These are phyloP conservation scores for Microsporum ferrugineum DNA, from an alignment of 2,329 filamentous ascomycete genomes.

Conservation along the genomic window DNA sequence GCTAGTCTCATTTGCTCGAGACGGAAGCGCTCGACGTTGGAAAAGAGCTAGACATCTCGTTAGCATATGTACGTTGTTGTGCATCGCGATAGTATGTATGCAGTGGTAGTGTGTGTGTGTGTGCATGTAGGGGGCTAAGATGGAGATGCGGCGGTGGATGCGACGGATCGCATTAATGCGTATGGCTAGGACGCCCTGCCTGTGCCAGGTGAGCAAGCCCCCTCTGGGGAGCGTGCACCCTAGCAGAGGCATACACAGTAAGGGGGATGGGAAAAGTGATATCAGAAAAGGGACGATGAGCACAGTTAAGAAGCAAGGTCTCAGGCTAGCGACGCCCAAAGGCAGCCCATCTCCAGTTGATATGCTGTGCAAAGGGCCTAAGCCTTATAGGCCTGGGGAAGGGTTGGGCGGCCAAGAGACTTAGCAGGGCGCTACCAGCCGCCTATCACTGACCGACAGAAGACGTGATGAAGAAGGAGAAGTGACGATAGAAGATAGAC, in stretches of 20 bases:
- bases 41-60: slow-evolving; percentile 24
- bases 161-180: no score
- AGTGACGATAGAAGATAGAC: not conserved
- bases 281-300: not conserved
- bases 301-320: not conserved
- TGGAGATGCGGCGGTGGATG: not conserved
- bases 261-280: not conserved
- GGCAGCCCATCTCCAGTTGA: no score
- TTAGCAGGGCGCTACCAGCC: not conserved
- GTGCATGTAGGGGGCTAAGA: not conserved
- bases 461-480: not conserved
- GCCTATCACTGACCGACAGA: not conserved
- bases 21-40: slow-evolving; percentile 30
- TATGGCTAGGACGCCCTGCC: not conserved
- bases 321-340: not conserved
- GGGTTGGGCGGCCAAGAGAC: not conserved
- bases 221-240: no score
- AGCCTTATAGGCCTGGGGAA: not conserved
- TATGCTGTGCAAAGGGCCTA: not conserved
- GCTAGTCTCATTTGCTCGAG: slow-evolving; percentile 24
- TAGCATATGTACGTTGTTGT: not conserved
- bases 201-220: not conserved
- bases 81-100: not conserved
- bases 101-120: not conserved
- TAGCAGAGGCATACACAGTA: no score